Base-by-base conservation (phyloP, 441 rosid genomes). In the Euphorbia celastroides region DNA sequence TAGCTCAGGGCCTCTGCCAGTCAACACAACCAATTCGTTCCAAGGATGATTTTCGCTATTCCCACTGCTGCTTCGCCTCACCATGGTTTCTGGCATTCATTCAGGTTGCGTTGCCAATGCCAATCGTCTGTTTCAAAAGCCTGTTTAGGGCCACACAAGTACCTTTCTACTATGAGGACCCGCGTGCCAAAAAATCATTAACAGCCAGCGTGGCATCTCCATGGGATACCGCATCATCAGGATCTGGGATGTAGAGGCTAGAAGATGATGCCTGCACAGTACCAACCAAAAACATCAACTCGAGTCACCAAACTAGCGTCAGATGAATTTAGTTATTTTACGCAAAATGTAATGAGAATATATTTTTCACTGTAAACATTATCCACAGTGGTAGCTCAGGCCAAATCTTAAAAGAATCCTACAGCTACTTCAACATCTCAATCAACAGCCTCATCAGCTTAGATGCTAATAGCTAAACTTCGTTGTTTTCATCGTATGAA, bases 181-280 rank as follows among this genome's bases (percentile, higher is more conserved):
- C 71, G 38, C 97, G 81, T 2, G 96, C 78, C 66, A 95, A 73
- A 78, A 92, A 95, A 78, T 92, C 98, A 54, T 92, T 85, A 59
- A 95, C 98, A 32, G 95, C 99, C 23, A 95, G 94, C 77, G 68
- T 85, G 51, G 86, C 77, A 68, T 95, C 99, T 62, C 99, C 99
- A 64, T 95, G 99, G 59, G 97, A 80, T 27, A 95, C 98, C 0
- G 98, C 97, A 70, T 88, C 99, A 72, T 90, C 99, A 8, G 98
- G 96, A 60, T 92, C 99, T 26, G 99, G 99, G 81, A 94, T 83
- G 82, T 65, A 88, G 23, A 94, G 89, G 60, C 78, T 86, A 62
- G 93, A 78, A 22, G 97, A 78, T 7, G 98, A 88, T 57, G 86
- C 95, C 98, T 94, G 92, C 77, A 77, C 26, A 58, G 64, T 13